Evolutionary conservation across 805 yeast species (phyloP).

Genomic region (Sugiyamaella valdiviana): DNA sequence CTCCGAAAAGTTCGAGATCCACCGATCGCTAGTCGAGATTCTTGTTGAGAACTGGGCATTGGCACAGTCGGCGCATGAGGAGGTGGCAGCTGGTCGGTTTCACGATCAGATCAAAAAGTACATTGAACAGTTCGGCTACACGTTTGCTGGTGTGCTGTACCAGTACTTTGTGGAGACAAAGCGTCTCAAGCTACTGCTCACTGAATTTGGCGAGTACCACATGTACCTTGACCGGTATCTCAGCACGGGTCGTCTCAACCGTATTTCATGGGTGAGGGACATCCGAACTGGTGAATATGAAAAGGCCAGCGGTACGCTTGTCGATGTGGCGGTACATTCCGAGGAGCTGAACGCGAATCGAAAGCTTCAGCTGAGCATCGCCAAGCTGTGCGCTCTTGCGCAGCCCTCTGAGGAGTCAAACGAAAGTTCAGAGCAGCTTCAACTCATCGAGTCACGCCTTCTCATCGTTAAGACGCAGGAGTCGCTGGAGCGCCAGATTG

Average conservation of each 20-base stretch:
- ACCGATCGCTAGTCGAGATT: conserved; percentile 54
- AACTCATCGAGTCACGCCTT: conserved; percentile 30
- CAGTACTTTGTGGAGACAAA: conserved; percentile 49
- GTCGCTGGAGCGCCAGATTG: conserved; percentile 8
- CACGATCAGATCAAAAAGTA: conserved; percentile 4
- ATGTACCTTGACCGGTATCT: conserved; percentile 49
- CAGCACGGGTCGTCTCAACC: conserved; percentile 28
- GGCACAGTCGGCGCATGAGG: conserved; percentile 1
- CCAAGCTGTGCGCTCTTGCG: conserved; percentile 60
- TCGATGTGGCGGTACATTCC: conserved; percentile 35
- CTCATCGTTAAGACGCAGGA: conserved; percentile 47
- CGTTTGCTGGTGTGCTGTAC: conserved; percentile 62
- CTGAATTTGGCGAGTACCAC: conserved; percentile 50
- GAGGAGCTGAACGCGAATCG: conserved; percentile 43
- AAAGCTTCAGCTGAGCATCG: conserved; percentile 58
- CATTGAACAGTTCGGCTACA: conserved; percentile 47
- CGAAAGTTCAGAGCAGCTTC: conserved; percentile 3
- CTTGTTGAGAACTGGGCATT: conserved; percentile 39
- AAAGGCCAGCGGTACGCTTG: conserved; percentile 46
- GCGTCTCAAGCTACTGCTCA: conserved; percentile 48
- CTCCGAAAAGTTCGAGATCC: conserved; percentile 61
- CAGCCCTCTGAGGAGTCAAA: conserved; percentile 16
- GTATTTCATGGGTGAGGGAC: conserved; percentile 68
- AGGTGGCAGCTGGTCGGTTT: not conserved
- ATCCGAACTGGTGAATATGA: conserved; percentile 46